Evolutionary conservation across 768 basidiomycete species (phyloP), one percentile per base, ranked within the genome.

Genomic region (Dioszegia crocea): DNA sequence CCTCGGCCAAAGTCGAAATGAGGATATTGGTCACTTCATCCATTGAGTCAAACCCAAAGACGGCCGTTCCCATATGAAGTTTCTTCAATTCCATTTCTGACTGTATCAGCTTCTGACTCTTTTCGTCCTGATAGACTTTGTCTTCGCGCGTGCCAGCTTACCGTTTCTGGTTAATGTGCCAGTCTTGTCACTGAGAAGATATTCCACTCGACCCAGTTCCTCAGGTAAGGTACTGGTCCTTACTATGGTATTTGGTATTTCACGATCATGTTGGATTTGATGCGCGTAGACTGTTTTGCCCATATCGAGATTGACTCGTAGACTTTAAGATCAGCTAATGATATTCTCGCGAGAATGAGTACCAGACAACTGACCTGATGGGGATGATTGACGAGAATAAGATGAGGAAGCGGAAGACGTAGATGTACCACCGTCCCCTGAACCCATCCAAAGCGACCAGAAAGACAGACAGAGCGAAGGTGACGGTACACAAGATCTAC

Each of bases 71-170:
- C 88, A 98, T 90, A 70, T 98, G 96, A 27, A 99, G 80, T 75
- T 96, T 99, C 81, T 88, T 92, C 88, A 98, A 89, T 78, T 98
- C 94, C 96, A 99, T 99, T 75, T 97, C 94, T 97, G 76, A 3
- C 12, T 12, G 3, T 11, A 33, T 54, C 19, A 54, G 52, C 52
- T 41, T 4, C 3, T 38, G 10, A 29, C 16, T 14, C 8, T 23
- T 5, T 12, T 23, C n/a, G 38, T 9, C 29, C 4, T 14, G n/a
- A n/a, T n/a, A n/a, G 14, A 33, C 8, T 33, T 6, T 6, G 33
- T 33, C 33, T 19, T 41, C 19, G 1, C 1, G 19, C 41, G 11
- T 14, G 14, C 4, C 10, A 45, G 16, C 83, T 26, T 60, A 91
- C 93, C 94, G 73, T 99, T 99, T 76, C 97, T 89, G 0, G 96